Evolutionary conservation across 371 early-diverging fungal genomes (phyloP), one percentile per base, ranked within the genome.

Genomic region (Mucor indicus): DNA sequence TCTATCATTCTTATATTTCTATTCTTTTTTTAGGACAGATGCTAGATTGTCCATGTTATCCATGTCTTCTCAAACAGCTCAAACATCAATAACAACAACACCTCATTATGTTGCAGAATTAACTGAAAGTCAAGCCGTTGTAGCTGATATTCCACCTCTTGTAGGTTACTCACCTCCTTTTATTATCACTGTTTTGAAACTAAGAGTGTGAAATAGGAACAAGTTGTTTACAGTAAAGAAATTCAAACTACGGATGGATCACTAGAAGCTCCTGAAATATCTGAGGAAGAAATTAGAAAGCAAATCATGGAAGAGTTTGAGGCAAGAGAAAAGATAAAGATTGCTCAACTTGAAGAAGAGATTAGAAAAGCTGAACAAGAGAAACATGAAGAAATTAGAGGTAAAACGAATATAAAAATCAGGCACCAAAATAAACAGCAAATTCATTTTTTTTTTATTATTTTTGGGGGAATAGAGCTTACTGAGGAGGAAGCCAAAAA

Each of bases 181-280:
- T 22, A 33, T 31, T 4, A 10, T 8, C 30, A 29, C 6, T 29
- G 6, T 29, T 27, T 7, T 27, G 29, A 5, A 27, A 27, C 11
- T 27, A 27, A 27, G 11, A 7, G 29, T 27, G 11, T 27, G 5
- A 27, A 7, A 5, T 50, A 89, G 87, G 93, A 93, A 72, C 77
- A 77, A 39, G 90, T 94, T n/a, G 80, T 83, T 16, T 95, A 95
- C 71, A 87, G 81, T 66, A 95, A 95, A 65, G 93, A 91, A 53
- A 83, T 86, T 13, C 97, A 96, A 56, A 94, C 95, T 3, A 70
- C 79, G 1, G 87, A 82, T 37, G 75, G 69, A 30, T 72, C 74
- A 6, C 73, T 72, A 53, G 86, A 84, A 50, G 75, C 71, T 40
- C 83, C 82, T 1, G 60, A 75, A 27, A 37, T 59, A 5, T 66